These are phyloP conservation scores for Raphanus hybrid DNA, from an alignment of 441 rosid genomes.

Conservation along the genomic window DNA sequence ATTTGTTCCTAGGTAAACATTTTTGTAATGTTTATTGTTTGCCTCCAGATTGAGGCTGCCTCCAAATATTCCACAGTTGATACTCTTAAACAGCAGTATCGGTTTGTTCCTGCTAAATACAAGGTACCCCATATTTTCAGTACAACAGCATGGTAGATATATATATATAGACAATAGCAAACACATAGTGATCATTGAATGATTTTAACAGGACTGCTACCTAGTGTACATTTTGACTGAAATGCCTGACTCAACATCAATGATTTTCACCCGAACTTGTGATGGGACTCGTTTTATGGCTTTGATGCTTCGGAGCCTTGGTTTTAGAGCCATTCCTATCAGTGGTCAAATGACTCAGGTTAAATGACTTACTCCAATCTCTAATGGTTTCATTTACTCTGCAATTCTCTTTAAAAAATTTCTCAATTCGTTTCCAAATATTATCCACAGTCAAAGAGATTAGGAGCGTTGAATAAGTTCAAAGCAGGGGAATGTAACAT, in stretches of 20 bases:
- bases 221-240: conserved; percentile 83
- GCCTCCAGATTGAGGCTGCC: conserved; percentile 84
- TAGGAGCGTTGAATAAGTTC: conserved; percentile 81
- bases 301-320: conserved; percentile 82
- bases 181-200: too few species aligned
- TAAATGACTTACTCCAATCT: background rate
- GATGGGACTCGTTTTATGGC: conserved; percentile 82
- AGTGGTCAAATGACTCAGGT: conserved; percentile 99
- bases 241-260: conserved; percentile 72
- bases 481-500: conserved; percentile 8
- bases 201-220: conserved; percentile 80
- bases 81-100: conserved; percentile 82
- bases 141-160: background rate
- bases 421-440: conserved; percentile 14
- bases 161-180: too few species aligned
- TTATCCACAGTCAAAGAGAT: conserved; percentile 75
- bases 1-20: too few species aligned
- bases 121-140: conserved; percentile 54
- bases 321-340: conserved; percentile 91
- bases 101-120: conserved; percentile 78
- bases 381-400: background rate
- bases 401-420: background rate
- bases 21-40: background rate
- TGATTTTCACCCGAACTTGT: conserved; percentile 97
- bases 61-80: conserved; percentile 94